Base-by-base conservation (phyloP, 805 yeast genomes). In the Wickerhamomyces kurtzmanii region DNA sequence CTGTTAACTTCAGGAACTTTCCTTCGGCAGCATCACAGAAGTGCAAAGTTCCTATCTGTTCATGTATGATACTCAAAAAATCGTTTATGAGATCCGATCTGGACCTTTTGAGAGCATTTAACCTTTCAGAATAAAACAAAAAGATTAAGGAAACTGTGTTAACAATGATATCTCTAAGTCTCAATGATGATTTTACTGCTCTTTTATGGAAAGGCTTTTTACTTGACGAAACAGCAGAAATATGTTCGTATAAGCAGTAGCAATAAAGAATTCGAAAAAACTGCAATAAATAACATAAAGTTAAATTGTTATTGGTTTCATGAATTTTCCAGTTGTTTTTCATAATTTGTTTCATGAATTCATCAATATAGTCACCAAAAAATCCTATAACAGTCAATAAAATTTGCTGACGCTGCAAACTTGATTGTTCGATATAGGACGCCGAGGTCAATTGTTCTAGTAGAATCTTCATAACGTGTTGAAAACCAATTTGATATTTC, bases 11-110 rank as follows among this genome's bases (percentile, higher is more conserved):
- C 28, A 91, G 55, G 34, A 87, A 76, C 6, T 57, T 51, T 0
- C 93, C 87, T 16, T 65, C 48, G 0, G 77, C 65, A 3, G 68
- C 50, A 28, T 75, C 78, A 55, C 98, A 91, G 30, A 77, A 70
- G 6, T 71, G 65, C 22, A 83, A 56, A 2, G 51, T 42, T 0
- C 96, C 96, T 8, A 87, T 51, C 26, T 83, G 75, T 6, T 72
- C 73, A 45, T 91, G 99, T 1, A 84, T 47, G 5, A 71, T 51
- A 22, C 73, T 64, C 10, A 84, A 51, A 12, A 79, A 45, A 19
- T 71, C 70, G 31, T 60, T 51, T 17, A 60, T 40, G 13, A 38
- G 19, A n/a, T 24, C 43, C 61, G 24, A 42, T 43, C 20, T 32
- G 23, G 18, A n/a, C 15, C 19, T 4, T 17, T 6, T 4, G 22